phyloP scores from a whole-genome alignment of 768 basidiomycete species.

The Pleurotus salmoneostramineus region DNA sequence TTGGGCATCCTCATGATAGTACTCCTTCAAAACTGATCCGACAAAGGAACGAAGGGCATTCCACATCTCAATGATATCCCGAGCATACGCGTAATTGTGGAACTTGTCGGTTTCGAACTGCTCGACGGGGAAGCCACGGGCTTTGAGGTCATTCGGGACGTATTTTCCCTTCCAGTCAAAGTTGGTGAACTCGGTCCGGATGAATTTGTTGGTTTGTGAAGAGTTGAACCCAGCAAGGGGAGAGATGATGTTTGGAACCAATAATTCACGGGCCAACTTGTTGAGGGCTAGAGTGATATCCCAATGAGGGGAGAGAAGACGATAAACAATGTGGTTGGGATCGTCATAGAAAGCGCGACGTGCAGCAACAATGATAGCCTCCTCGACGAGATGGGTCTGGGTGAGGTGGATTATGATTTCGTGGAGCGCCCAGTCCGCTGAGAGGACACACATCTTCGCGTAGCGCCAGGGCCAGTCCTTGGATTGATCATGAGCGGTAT shows the following conservation, averaged over 20 bases:
- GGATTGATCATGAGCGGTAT: conserved; percentile 6
- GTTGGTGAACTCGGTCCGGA: conserved; percentile 17
- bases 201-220: conserved; percentile 13
- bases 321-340: conserved; percentile 18
- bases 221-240: conserved; percentile 14
- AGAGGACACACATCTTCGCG: conserved; percentile 23
- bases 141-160: conserved; percentile 21
- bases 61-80: conserved; percentile 21
- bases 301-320: conserved; percentile 25
- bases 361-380: conserved; percentile 25
- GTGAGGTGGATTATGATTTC: conserved; percentile 23
- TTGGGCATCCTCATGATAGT: conserved; percentile 14
- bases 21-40: conserved; percentile 12
- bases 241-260: conserved; percentile 21
- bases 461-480: conserved; percentile 9
- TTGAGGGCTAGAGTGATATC: conserved; percentile 24
- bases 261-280: conserved; percentile 16
- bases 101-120: conserved; percentile 19
- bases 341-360: conserved; percentile 16
- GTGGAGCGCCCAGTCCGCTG: conserved; percentile 24
- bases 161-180: conserved; percentile 23
- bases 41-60: conserved; percentile 21
- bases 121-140: conserved; percentile 23
- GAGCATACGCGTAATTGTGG: conserved; percentile 25
- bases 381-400: conserved; percentile 25